Conservation (phyloP, 371 early-diverging fungal species). For the Rhizopus delemar region DNA sequence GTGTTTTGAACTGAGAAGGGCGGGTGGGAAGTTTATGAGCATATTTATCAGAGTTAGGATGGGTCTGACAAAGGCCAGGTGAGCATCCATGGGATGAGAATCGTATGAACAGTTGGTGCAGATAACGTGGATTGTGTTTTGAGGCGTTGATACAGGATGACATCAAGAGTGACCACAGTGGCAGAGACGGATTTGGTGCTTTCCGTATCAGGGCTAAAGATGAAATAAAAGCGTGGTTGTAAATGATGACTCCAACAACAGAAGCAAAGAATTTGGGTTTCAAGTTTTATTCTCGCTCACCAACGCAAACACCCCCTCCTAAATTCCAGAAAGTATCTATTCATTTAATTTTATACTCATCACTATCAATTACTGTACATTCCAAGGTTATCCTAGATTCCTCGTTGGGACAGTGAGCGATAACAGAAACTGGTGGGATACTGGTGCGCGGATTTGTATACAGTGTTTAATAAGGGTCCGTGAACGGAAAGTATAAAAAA, state of each 20-base stretch:
- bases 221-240: conserved; percentile 92
- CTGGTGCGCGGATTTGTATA: conserved; percentile 77
- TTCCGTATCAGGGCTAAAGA: conserved; percentile 85
- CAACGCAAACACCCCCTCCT: conserved; percentile 62
- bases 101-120: conserved; percentile 71
- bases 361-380: conserved; percentile 70
- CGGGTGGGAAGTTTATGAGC: conserved; percentile 70
- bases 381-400: conserved; percentile 55
- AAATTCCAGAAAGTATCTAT: conserved; percentile 65
- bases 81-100: conserved; percentile 49
- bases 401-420: conserved; percentile 60
- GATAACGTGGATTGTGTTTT: conserved; percentile 69
- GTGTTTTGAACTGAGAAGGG: conserved; percentile 85
- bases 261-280: conserved; percentile 67
- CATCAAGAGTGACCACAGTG: conserved; percentile 91
- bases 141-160: conserved; percentile 50
- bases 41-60: conserved; percentile 2
- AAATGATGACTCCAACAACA: conserved; percentile 81
- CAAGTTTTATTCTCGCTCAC: conserved; percentile 22
- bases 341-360: conserved; percentile 64
- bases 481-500: too few relatives aligned
- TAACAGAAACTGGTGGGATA: conserved; percentile 65
- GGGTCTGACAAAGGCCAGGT: conserved; percentile 49
- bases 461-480: conserved; percentile 62
- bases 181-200: conserved; percentile 74